Conservation (phyloP, 2,329 filamentous ascomycete genomes). For the Aspergillus sergii region DNA sequence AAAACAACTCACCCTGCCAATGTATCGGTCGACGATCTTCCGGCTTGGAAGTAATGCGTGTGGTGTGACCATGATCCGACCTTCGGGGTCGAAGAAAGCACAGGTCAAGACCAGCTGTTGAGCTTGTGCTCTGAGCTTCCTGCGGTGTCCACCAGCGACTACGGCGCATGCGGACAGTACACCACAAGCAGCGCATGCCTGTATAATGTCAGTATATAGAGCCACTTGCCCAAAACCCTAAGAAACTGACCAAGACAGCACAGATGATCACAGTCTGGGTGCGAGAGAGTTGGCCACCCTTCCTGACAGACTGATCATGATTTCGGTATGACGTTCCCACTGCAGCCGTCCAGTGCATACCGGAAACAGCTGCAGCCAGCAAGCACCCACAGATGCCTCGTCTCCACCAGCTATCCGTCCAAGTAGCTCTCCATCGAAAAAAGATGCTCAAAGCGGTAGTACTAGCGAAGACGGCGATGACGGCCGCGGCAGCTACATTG, state of each 20-base stretch:
- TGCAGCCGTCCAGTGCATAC: conserved; percentile 85
- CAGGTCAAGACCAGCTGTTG: conserved; percentile 59
- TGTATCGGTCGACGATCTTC: conserved; percentile 77
- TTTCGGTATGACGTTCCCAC: conserved; percentile 70
- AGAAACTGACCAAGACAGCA: conserved; percentile 63
- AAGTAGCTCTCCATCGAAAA: conserved; percentile 74
- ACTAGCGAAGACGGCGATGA: conserved; percentile 74
- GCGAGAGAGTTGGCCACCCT: conserved; percentile 53
- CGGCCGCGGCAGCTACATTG: conserved; percentile 67
- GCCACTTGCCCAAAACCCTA: background rate
- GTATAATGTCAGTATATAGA: conserved; percentile 15
- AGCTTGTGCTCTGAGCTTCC: conserved; percentile 59
- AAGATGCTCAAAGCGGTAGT: conserved; percentile 72
- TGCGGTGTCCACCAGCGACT: conserved; percentile 56
- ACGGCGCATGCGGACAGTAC: conserved; percentile 60
- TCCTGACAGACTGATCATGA: conserved; percentile 45
- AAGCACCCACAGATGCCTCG: conserved; percentile 66
- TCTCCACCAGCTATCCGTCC: conserved; percentile 80
- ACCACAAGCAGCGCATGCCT: conserved; percentile 65
- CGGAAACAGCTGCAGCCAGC: conserved; percentile 73
- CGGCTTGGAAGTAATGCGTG: conserved; percentile 50
- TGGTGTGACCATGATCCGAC: conserved; percentile 50
- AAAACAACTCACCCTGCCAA: conserved; percentile 58
- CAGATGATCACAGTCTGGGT: conserved; percentile 74
- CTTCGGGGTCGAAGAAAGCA: conserved; percentile 47